A percentile compares a stretch with the other conserved stretches of the same genome.
phyloP scores from a whole-genome alignment of 2,329 filamentous ascomycete genomes.

The Talaromyces sp. region DNA sequence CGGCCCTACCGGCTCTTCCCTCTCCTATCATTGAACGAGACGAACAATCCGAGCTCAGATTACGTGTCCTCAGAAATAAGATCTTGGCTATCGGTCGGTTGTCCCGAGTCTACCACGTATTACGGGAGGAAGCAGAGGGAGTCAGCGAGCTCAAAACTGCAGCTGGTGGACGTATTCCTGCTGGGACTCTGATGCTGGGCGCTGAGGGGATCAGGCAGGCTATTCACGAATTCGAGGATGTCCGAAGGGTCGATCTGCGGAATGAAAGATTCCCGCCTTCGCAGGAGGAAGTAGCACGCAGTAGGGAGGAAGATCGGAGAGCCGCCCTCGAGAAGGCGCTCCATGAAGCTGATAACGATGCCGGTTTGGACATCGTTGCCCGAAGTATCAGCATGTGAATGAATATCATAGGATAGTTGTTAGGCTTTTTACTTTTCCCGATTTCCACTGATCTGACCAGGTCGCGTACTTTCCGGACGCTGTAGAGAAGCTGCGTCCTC shows the following conservation, averaged over 20 bases:
- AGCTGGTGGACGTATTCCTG: constrained; percentile 83
- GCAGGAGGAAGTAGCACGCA: constrained; percentile 82
- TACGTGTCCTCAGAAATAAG: constrained; percentile 98
- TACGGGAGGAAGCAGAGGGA: constrained; percentile 93
- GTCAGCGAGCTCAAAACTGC: constrained; percentile 98
- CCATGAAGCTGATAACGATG: constrained; percentile 86
- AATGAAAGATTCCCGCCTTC: constrained; percentile 91
- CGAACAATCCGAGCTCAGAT: constrained; percentile 71
- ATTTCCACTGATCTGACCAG: too few species aligned
- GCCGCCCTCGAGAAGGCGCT: constrained; percentile 81
- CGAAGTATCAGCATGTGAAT: constrained; percentile 95
- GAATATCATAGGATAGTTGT: constrained; percentile 22
- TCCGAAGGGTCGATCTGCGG: constrained; percentile 91
- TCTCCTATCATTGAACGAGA: constrained; percentile 57
- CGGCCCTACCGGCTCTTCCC: constrained; percentile 68
- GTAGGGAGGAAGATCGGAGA: constrained; percentile 72
- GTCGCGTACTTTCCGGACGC: too few species aligned
- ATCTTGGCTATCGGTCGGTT: constrained; percentile 94
- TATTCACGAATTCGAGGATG: constrained; percentile 94
- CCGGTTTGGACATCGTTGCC: constrained; percentile 76
- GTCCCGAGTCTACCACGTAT: constrained; percentile 94
- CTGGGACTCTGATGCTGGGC: constrained; percentile 94
- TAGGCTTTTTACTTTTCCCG: not conserved
- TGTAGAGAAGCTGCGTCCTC: too few species aligned
- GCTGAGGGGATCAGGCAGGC: constrained; percentile 98